These are phyloP conservation scores for Dictyostelium discoideum DNA, from an alignment of 78 protist species.

Conservation along the genomic window DNA sequence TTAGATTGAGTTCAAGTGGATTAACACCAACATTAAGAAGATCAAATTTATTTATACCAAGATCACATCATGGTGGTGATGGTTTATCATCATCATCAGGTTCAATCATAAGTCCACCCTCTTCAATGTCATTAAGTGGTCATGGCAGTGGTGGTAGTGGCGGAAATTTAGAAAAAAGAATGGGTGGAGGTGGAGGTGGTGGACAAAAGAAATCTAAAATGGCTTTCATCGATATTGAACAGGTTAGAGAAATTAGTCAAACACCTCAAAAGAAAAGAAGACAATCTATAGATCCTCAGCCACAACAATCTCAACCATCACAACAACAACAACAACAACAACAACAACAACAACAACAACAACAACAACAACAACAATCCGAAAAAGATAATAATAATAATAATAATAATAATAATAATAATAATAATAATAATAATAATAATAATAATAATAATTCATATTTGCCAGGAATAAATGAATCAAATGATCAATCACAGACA, in stretches of 20 bases:
- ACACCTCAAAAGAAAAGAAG: constrained; percentile 29
- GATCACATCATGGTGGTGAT: constrained; percentile 32
- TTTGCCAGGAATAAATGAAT: not conserved
- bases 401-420: not conserved
- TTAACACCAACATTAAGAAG: constrained; percentile 38
- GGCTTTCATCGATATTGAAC: constrained; percentile 30
- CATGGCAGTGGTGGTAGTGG: not conserved
- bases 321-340: not conserved
- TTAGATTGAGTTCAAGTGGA: constrained; percentile 7
- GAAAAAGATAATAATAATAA: constrained; percentile 13
- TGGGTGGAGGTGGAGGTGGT: not conserved
- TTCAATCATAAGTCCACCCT: not conserved
- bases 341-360: not conserved
- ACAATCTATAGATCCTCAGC: constrained; percentile 28
- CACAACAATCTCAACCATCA: not conserved
- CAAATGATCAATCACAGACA: not conserved
- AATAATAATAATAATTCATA: not conserved
- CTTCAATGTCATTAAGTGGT: not conserved
- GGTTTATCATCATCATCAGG: not conserved
- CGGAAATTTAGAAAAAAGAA: not conserved
- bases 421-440: not conserved
- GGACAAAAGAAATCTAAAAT: constrained; percentile 61
- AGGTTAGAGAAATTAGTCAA: constrained; percentile 39
- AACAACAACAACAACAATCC: not conserved
- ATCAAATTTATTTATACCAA: constrained; percentile 55